Percentiles rank a stretch among this genome's conserved stretches.
Conservation (phyloP, 805 yeast species). For the Aciculoconidium aculeatum region DNA sequence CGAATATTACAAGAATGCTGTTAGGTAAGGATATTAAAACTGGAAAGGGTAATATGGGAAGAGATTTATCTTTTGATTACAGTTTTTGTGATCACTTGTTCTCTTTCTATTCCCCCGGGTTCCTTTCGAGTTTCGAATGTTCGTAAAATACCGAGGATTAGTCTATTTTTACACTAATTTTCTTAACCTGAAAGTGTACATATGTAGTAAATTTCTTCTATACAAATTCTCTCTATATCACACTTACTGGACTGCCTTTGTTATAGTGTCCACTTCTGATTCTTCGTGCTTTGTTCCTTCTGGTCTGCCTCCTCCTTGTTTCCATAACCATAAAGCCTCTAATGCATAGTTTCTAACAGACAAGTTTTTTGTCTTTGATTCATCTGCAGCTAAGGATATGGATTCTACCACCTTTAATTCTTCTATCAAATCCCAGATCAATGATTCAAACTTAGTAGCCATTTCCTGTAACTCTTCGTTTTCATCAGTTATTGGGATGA, state of each 20-base stretch:
- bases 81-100: no score
- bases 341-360: slow-evolving; percentile 79
- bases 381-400: slow-evolving; percentile 64
- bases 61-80: no score
- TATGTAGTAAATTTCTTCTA: no score
- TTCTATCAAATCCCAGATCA: slow-evolving; percentile 69
- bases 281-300: no score
- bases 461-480: slow-evolving; percentile 19
- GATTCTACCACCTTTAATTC: slow-evolving; percentile 59
- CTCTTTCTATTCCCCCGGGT: no score
- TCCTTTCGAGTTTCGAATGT: no score
- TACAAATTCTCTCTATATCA: slow-evolving; percentile 2
- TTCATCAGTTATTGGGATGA: slow-evolving; percentile 41
- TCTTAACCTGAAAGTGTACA: no score
- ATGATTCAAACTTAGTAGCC: slow-evolving; percentile 38
- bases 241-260: slow-evolving; percentile 13
- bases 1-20: slow-evolving; percentile 23
- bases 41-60: no score
- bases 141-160: no score
- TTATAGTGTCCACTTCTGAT: slow-evolving; percentile 23
- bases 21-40: no score
- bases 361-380: slow-evolving; percentile 52
- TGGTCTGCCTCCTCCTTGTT: slow-evolving; percentile 42
- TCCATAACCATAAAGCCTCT: slow-evolving; percentile 91
- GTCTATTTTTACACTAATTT: no score